Evolutionary conservation across 768 basidiomycete species (phyloP).

Genomic region (Kwoniella sp.): DNA sequence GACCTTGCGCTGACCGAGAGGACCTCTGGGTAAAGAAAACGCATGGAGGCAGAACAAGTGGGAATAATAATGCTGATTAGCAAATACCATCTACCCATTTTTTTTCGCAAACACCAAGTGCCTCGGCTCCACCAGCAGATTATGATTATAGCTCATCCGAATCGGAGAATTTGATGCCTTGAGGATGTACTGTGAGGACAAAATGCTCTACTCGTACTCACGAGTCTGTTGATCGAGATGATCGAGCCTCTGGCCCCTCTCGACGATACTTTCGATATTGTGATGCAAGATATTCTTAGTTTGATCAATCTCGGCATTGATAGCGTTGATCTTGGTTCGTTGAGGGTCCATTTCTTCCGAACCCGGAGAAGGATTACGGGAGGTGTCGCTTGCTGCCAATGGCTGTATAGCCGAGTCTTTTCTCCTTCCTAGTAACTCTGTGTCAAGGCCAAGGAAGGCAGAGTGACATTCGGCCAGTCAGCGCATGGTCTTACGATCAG

Average conservation of each 20-base stretch:
- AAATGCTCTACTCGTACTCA: too few relatives aligned
- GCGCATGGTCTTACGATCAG: too few relatives aligned
- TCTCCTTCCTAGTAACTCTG: neutral
- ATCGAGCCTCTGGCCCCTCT: conserved; percentile 36
- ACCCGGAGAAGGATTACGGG: neutral
- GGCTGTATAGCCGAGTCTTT: neutral
- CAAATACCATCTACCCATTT: too few relatives aligned
- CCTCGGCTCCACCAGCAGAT: too few relatives aligned
- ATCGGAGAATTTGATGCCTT: too few relatives aligned
- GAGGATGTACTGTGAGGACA: too few relatives aligned
- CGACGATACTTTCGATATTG: conserved; percentile 29
- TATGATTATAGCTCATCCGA: too few relatives aligned
- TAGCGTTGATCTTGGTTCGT: conserved; percentile 19
- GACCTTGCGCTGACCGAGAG: conserved; percentile 15
- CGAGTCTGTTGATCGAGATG: conserved; percentile 31
- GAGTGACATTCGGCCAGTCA: too few relatives aligned
- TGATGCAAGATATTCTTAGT: conserved; percentile 16
- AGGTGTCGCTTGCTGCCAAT: neutral
- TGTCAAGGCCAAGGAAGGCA: too few relatives aligned
- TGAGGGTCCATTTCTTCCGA: conserved; percentile 6
- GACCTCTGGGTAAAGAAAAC: conserved; percentile 11
- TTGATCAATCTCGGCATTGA: conserved; percentile 21
- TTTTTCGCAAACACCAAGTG: too few relatives aligned
- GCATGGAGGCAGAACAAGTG: neutral
- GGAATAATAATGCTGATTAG: too few relatives aligned